Conservation (phyloP, 768 basidiomycete species). For the Suillus discolor region DNA sequence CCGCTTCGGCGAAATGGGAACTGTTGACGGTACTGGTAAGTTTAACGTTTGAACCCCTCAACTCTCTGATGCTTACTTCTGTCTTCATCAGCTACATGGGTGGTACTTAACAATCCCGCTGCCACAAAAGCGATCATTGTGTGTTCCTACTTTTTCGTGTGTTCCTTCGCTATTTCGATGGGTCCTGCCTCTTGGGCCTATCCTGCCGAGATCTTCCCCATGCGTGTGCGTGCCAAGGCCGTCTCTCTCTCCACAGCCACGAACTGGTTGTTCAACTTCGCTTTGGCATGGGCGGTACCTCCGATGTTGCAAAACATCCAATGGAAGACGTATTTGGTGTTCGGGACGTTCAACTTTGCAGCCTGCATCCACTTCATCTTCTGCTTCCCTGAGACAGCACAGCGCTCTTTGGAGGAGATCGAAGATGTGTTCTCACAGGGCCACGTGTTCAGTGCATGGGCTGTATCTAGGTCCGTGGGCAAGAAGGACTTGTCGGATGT, state of each 20-base stretch:
- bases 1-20: slow-evolving; percentile 64
- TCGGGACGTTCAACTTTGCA: slow-evolving; percentile 75
- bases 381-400: slow-evolving; percentile 80
- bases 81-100: slow-evolving; percentile 47
- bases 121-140: slow-evolving; percentile 75
- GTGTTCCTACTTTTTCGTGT: slow-evolving; percentile 77
- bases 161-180: slow-evolving; percentile 73
- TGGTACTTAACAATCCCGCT: slow-evolving; percentile 54
- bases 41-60: background rate
- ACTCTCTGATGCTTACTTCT: background rate
- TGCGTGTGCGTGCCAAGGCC: slow-evolving; percentile 67
- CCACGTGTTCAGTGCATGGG: slow-evolving; percentile 73
- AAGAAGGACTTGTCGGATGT: slow-evolving; percentile 62
- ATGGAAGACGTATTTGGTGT: slow-evolving; percentile 79
- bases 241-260: slow-evolving; percentile 44
- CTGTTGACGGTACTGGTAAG: slow-evolving; percentile 39
- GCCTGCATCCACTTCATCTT: slow-evolving; percentile 73
- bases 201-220: slow-evolving; percentile 70
- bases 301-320: slow-evolving; percentile 68
- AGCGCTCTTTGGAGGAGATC: slow-evolving; percentile 74
- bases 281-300: slow-evolving; percentile 75
- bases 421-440: slow-evolving; percentile 77
- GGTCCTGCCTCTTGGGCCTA: slow-evolving; percentile 81
- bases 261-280: slow-evolving; percentile 75
- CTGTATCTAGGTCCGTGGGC: slow-evolving; percentile 60